Percentiles rank a stretch among this genome's conserved stretches.
phyloP scores from a whole-genome alignment of 169 alveolate species.

The Cyclospora cayetanensis region DNA sequence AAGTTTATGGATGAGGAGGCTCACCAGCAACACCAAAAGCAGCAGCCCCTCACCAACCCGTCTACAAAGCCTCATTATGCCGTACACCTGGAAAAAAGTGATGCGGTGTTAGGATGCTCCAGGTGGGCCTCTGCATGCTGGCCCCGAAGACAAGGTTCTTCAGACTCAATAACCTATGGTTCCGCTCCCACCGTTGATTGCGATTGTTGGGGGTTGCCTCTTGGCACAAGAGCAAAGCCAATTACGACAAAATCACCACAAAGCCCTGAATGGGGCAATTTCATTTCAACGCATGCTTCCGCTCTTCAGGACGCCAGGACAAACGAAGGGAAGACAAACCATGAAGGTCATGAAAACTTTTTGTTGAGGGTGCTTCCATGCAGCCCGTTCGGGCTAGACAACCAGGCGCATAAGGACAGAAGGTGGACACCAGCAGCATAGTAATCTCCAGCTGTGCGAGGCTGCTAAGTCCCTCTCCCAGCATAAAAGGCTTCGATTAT shows the following conservation, averaged over 20 bases:
- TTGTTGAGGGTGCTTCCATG: background rate
- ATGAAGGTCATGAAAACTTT: background rate
- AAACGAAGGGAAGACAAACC: background rate
- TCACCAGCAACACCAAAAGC: conserved; percentile 4
- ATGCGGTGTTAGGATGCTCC: background rate
- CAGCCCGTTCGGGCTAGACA: background rate
- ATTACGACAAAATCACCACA: background rate
- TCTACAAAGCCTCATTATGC: background rate
- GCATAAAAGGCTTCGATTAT: too few species aligned
- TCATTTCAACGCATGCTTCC: background rate
- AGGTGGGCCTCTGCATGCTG: background rate
- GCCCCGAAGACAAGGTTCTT: background rate
- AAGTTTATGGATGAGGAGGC: conserved; percentile 35
- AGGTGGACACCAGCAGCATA: conserved; percentile 53
- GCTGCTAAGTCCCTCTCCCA: background rate
- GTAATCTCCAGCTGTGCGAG: background rate
- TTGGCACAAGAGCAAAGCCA: background rate
- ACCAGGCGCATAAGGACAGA: conserved; percentile 38
- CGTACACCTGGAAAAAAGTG: background rate
- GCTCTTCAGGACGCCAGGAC: background rate
- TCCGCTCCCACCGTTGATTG: background rate
- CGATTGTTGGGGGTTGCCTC: background rate
- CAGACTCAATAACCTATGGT: background rate
- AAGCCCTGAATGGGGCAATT: background rate
- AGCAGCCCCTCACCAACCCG: conserved; percentile 11